A percentile compares a stretch with the other conserved stretches of the same genome.
Evolutionary conservation across 2,329 filamentous ascomycete species (phyloP).

Genomic region (Exophiala spinifera): DNA sequence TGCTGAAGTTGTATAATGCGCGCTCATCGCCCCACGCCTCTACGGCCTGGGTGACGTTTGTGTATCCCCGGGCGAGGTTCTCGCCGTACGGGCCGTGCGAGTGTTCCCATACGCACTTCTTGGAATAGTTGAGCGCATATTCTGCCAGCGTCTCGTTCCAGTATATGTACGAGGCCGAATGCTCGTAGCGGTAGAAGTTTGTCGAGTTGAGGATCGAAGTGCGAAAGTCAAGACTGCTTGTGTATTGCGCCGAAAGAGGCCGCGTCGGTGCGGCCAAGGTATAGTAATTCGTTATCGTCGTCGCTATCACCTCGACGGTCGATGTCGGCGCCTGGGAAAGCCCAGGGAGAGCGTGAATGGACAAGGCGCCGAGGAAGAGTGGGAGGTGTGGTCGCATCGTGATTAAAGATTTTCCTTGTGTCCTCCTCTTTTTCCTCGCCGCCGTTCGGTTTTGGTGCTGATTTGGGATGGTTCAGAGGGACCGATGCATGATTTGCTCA

Average conservation of each 20-base stretch:
- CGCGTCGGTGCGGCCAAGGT: slow-evolving; percentile 28
- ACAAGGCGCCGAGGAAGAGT: background rate
- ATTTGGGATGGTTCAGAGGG: too few relatives aligned
- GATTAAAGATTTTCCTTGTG: background rate
- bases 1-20: slow-evolving; percentile 56
- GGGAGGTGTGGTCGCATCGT: slow-evolving; percentile 9
- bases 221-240: slow-evolving; percentile 41
- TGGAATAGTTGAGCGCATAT: slow-evolving; percentile 53
- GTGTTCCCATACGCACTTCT: slow-evolving; percentile 43
- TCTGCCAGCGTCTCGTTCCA: slow-evolving; percentile 65
- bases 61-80: slow-evolving; percentile 68
- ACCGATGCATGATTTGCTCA: background rate
- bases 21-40: slow-evolving; percentile 65
- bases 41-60: slow-evolving; percentile 58
- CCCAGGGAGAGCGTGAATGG: slow-evolving; percentile 14
- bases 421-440: background rate
- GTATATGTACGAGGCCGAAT: slow-evolving; percentile 56
- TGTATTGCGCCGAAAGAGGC: slow-evolving; percentile 41
- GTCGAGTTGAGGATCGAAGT: slow-evolving; percentile 61
- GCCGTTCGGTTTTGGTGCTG: background rate
- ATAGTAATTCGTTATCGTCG: slow-evolving; percentile 28
- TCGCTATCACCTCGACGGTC: slow-evolving; percentile 29
- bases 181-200: slow-evolving; percentile 62
- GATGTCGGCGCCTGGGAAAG: slow-evolving; percentile 15
- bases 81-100: slow-evolving; percentile 60